A percentile compares a stretch with the other conserved stretches of the same genome.
phyloP scores from a whole-genome alignment of 2,329 filamentous ascomycete species.

The Diaporthe eres region DNA sequence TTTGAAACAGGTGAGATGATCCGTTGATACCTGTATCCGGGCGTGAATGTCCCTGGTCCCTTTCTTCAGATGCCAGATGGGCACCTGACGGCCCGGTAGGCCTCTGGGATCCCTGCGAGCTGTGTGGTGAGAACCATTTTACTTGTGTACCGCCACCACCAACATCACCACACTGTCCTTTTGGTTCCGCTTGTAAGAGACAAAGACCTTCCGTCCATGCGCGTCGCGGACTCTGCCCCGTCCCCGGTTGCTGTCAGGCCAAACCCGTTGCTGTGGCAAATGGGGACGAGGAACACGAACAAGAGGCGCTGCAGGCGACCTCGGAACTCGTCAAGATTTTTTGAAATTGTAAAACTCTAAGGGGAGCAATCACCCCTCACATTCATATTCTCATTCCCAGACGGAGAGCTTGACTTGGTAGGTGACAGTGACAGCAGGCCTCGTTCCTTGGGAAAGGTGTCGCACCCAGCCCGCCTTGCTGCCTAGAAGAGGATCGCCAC shows the following conservation, averaged over 20 bases:
- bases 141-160: background rate
- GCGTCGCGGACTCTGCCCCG: background rate
- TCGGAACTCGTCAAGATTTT: background rate
- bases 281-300: background rate
- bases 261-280: constrained; percentile 25
- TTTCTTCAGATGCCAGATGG: background rate
- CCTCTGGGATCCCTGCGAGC: background rate
- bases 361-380: background rate
- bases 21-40: background rate
- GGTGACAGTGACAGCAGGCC: constrained; percentile 3
- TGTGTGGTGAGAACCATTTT: background rate
- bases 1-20: background rate
- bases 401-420: background rate
- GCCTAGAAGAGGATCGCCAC: background rate
- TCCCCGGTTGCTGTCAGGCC: constrained; percentile 14
- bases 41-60: background rate
- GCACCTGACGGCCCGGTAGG: too few species aligned
- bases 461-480: constrained; percentile 3
- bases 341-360: background rate
- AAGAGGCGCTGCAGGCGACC: background rate
- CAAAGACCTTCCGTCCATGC: constrained; percentile 5
- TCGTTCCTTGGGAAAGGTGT: background rate
- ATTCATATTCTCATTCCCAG: background rate
- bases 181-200: background rate
- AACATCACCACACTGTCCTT: background rate